Evolutionary conservation across 73 alveolate genomes (phyloP), one percentile per base, ranked within the genome.

Genomic region (Paramecium pentaurelia): DNA sequence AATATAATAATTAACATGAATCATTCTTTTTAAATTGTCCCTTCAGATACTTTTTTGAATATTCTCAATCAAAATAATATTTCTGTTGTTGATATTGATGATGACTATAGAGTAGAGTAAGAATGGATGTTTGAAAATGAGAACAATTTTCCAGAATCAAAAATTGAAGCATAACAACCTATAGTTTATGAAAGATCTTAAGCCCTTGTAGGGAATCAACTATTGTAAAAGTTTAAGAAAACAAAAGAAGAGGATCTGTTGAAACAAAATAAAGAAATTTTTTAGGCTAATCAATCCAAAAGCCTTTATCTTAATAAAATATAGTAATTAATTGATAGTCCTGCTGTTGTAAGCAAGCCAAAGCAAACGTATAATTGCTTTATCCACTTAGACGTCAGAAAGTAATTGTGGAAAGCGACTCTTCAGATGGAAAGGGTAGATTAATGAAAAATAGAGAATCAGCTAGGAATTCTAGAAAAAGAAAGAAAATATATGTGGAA

Each of bases 401-500:
- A 37, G 87, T n/a, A 8, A 40, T 73, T 36, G 68, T 73, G 40
- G 87, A 73, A n/a, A 30, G 36, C 34, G 60, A 73, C 16, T 73
- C 64, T 37, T 73, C 87, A 3, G 87, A 73, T 73, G 87, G 68
- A 40, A 32, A 73, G 28, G 8, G 42, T 18, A 73, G 36, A 37
- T 2, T 73, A n/a, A 96, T 92, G 54, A 93, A 92, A 77, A 95
- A 93, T 85, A 92, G 95, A 85, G 95, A 92, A 34, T 94, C 97
- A 14, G 97, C 97, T 25, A 92, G 98, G 64, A 95, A 95, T 84
- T 84, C 95, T 8, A 16, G 98, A 75, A 95, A 92, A 92, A 85
- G 97, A 60, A 95, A 95, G 93, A 95, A 95, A 92, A 92, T 93
- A 27, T 95, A 95, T 44, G 60, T 93, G 1, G 92, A 58, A 60